These are phyloP conservation scores for Microstroma glucosiphilum DNA, from an alignment of 1,284 basidiomycete species.

Conservation along the genomic window DNA sequence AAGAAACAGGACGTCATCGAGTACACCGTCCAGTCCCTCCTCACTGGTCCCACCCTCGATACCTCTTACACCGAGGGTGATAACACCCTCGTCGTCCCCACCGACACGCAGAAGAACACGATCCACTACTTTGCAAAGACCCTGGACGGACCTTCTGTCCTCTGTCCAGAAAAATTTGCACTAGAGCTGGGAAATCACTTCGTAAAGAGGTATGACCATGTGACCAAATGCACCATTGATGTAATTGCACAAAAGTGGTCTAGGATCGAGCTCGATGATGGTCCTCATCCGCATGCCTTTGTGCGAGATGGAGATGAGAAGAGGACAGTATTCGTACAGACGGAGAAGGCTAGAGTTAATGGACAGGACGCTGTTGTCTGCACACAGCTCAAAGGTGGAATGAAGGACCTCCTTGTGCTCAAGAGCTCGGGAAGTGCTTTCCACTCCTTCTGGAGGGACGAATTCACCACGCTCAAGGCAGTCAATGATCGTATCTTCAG, in stretches of 20 bases:
- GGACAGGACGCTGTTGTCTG: constrained; percentile 56
- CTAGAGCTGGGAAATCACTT: constrained; percentile 79
- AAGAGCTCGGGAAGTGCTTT: constrained; percentile 86
- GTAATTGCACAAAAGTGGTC: constrained; percentile 80
- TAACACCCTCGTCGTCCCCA: constrained; percentile 42
- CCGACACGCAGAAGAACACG: constrained; percentile 76
- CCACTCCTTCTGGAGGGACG: constrained; percentile 72
- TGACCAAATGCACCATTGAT: constrained; percentile 65
- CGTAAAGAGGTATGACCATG: constrained; percentile 72
- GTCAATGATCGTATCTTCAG: constrained; percentile 46
- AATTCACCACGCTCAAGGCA: constrained; percentile 70
- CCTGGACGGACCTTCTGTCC: constrained; percentile 23
- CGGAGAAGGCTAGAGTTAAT: constrained; percentile 31
- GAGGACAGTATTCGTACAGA: constrained; percentile 63
- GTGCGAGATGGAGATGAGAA: constrained; percentile 85
- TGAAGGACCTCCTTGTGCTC: constrained; percentile 59
- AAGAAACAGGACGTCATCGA: constrained; percentile 32
- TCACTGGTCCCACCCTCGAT: constrained; percentile 29
- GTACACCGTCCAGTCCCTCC: constrained; percentile 36
- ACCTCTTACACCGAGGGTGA: constrained; percentile 34
- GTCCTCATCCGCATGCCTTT: constrained; percentile 73
- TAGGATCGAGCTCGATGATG: constrained; percentile 61
- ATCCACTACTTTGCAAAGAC: constrained; percentile 57
- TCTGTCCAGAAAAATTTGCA: constrained; percentile 70
- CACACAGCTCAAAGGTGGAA: constrained; percentile 26